phyloP scores from a whole-genome alignment of 108 stramenopile genomes.

The Aureococcus anophagefferens region DNA sequence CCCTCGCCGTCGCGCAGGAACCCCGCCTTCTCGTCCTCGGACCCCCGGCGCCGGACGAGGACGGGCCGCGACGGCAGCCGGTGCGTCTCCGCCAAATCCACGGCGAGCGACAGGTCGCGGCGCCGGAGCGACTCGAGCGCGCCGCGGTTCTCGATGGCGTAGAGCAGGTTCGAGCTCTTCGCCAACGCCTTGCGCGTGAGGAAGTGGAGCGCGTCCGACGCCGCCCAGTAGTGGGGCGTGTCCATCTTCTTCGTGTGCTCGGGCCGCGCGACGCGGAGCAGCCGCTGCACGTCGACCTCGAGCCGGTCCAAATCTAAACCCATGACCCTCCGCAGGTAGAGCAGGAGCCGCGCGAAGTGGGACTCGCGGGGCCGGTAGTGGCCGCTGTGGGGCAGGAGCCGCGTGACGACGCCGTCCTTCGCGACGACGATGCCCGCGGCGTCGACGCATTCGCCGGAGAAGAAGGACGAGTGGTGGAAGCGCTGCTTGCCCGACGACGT shows the following conservation, averaged over 20 bases:
- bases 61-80: no score
- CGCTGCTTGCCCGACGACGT: conserved; percentile 12
- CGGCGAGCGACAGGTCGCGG: no score
- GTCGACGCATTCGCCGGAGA: conserved; percentile 32
- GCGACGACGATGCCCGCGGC: conserved; percentile 36
- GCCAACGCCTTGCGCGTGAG: not conserved
- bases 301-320: conserved; percentile 14
- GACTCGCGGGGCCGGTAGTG: conserved; percentile 33
- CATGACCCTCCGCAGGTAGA: conserved; percentile 9
- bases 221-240: not conserved
- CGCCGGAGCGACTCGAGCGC: no score
- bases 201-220: not conserved
- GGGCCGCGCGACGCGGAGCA: conserved; percentile 22
- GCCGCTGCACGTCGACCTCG: conserved; percentile 33
- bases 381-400: conserved; percentile 33
- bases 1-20: no score
- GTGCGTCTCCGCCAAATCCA: no score
- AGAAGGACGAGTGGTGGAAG: conserved; percentile 41
- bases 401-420: conserved; percentile 17
- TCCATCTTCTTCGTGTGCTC: not conserved
- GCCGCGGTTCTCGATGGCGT: no score
- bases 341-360: conserved; percentile 23
- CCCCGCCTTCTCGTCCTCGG: no score
- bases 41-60: no score
- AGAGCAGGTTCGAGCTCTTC: no score